These are phyloP conservation scores for Kentomonas sorsogonicus DNA, from an alignment of 208 protist species.

Conservation along the genomic window DNA sequence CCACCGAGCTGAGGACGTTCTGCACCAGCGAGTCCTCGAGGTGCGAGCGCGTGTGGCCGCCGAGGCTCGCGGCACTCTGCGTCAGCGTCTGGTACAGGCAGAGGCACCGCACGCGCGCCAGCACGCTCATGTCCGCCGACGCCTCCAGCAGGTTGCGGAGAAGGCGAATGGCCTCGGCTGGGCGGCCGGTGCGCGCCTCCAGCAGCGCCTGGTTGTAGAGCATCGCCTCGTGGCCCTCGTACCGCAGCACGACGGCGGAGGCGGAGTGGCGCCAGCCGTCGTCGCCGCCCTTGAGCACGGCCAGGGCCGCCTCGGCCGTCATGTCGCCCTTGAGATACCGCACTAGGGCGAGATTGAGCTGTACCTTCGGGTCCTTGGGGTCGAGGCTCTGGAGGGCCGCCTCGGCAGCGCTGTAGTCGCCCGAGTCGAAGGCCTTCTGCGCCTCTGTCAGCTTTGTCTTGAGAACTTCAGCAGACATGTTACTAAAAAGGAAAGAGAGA, in stretches of 20 bases:
- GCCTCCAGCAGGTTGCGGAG: slow-evolving; percentile 71
- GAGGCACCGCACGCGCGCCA: slow-evolving; percentile 45
- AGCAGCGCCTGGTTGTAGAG: slow-evolving; percentile 74
- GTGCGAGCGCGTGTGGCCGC: slow-evolving; percentile 37
- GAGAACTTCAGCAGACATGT: slow-evolving; percentile 1
- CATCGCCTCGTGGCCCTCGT: slow-evolving; percentile 78
- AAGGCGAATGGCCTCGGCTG: slow-evolving; percentile 51
- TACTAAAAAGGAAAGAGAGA: background rate
- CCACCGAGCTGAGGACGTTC: slow-evolving; percentile 42
- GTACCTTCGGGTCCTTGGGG: slow-evolving; percentile 69
- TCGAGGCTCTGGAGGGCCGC: slow-evolving; percentile 49
- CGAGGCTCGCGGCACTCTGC: slow-evolving; percentile 24
- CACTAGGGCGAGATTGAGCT: slow-evolving; percentile 75
- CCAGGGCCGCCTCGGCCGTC: slow-evolving; percentile 46
- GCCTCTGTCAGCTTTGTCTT: slow-evolving; percentile 45
- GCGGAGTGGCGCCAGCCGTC: slow-evolving; percentile 12
- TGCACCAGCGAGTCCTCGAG: slow-evolving; percentile 77
- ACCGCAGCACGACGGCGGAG: slow-evolving; percentile 33
- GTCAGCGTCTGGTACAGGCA: slow-evolving; percentile 84
- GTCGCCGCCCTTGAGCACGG: slow-evolving; percentile 18
- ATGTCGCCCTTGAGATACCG: slow-evolving; percentile 59
- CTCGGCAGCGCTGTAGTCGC: slow-evolving; percentile 64
- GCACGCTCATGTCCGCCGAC: slow-evolving; percentile 36
- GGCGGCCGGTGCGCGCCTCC: slow-evolving; percentile 53
- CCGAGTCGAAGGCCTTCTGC: slow-evolving; percentile 56